phyloP scores from a whole-genome alignment of 1,284 basidiomycete genomes.

The Cerioporus squamosus region DNA sequence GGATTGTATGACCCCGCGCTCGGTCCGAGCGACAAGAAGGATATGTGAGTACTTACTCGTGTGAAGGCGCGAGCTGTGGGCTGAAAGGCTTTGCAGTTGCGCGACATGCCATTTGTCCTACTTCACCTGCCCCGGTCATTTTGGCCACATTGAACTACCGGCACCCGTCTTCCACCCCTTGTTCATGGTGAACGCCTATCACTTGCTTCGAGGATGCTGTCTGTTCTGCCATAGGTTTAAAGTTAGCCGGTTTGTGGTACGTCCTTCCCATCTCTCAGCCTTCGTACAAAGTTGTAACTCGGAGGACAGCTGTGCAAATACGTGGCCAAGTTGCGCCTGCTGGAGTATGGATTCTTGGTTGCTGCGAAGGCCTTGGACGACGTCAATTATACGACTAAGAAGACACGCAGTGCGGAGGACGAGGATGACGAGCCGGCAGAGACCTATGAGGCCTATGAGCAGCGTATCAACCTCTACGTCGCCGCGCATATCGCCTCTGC shows the following conservation, averaged over 20 bases:
- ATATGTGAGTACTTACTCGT: slow-evolving; percentile 69
- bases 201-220: slow-evolving; percentile 89
- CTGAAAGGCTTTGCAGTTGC: slow-evolving; percentile 63
- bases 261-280: slow-evolving; percentile 34
- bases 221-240: slow-evolving; percentile 97
- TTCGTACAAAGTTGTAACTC: background rate
- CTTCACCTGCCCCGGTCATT: slow-evolving; percentile 97
- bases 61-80: background rate
- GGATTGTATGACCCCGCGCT: slow-evolving; percentile 97
- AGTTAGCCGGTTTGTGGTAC: slow-evolving; percentile 74
- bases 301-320: slow-evolving; percentile 75
- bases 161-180: slow-evolving; percentile 96
- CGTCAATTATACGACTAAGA: slow-evolving; percentile 44
- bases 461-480: slow-evolving; percentile 78
- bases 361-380: slow-evolving; percentile 82
- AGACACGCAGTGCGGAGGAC: slow-evolving; percentile 44
- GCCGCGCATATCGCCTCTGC: slow-evolving; percentile 63
- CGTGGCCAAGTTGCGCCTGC: slow-evolving; percentile 84
- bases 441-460: slow-evolving; percentile 68
- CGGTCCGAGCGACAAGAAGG: slow-evolving; percentile 86
- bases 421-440: slow-evolving; percentile 51
- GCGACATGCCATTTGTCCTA: slow-evolving; percentile 91
- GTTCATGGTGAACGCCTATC: slow-evolving; percentile 94
- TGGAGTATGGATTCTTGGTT: slow-evolving; percentile 89
- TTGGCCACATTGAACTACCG: slow-evolving; percentile 98